Evolutionary conservation across 1,139 yeast genomes (phyloP).

Genomic region (Hemisphaericaspora xylanilytica): DNA sequence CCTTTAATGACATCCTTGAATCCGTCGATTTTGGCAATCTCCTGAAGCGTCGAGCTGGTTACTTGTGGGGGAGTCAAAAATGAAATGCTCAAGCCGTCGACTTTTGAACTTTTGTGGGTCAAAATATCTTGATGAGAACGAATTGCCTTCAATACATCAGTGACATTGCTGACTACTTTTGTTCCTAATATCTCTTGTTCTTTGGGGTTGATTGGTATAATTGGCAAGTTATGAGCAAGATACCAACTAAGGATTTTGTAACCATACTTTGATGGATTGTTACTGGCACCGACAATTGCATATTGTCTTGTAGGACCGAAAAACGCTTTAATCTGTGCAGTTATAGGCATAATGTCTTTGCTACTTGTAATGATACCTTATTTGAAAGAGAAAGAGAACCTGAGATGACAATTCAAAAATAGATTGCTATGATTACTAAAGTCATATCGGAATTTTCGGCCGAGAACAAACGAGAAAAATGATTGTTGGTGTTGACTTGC

Average conservation of each 20-base stretch:
- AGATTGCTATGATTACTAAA: too few species aligned
- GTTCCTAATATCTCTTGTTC: constrained; percentile 46
- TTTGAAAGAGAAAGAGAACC: too few species aligned
- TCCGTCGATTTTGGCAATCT: constrained; percentile 32
- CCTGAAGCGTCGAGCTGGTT: constrained; percentile 47
- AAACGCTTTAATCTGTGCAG: constrained; percentile 40
- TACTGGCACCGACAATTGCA: constrained; percentile 74
- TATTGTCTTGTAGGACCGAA: constrained; percentile 54
- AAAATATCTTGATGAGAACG: constrained; percentile 23
- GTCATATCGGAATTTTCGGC: too few species aligned
- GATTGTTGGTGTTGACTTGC: too few species aligned
- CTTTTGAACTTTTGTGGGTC: constrained; percentile 24
- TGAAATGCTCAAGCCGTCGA: constrained; percentile 52
- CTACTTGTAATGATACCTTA: too few species aligned
- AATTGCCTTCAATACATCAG: constrained; percentile 29
- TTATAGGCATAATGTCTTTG: constrained; percentile 36
- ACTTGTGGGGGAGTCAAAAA: constrained; percentile 74
- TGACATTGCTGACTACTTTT: constrained; percentile 36
- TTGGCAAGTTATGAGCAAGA: constrained; percentile 53
- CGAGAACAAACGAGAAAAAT: too few species aligned
- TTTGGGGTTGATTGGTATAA: constrained; percentile 64
- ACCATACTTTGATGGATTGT: constrained; percentile 66
- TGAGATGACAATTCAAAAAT: too few species aligned
- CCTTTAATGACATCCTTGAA: constrained; percentile 45
- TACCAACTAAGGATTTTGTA: constrained; percentile 73